Evolutionary conservation across 805 yeast species (phyloP).

Genomic region (Wickerhamomyces canadensis): DNA sequence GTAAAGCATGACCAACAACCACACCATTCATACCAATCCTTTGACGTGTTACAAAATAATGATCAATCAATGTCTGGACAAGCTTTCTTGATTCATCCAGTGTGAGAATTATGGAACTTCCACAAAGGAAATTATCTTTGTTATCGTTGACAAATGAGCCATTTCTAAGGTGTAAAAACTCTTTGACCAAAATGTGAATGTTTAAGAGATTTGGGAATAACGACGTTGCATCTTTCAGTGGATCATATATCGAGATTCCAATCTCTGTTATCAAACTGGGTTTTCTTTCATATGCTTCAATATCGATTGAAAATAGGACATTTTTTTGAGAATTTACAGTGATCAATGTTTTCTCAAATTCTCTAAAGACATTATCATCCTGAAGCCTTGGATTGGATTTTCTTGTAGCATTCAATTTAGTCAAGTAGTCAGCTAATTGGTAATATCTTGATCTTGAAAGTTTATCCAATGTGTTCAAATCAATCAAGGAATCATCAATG

Average conservation of each 20-base stretch:
- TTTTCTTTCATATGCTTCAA: conserved; percentile 51
- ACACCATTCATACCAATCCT: conserved; percentile 27
- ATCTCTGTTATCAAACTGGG: conserved; percentile 44
- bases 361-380: conserved; percentile 3
- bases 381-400: conserved; percentile 14
- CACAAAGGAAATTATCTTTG: conserved; percentile 44
- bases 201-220: conserved; percentile 36
- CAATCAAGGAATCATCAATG: conserved; percentile 1
- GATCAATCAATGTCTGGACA: conserved; percentile 38
- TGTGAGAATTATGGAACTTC: conserved; percentile 39
- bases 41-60: conserved; percentile 32
- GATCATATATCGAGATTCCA: conserved; percentile 54
- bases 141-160: conserved; percentile 52
- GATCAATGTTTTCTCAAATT: conserved; percentile 5
- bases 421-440: conserved; percentile 4
- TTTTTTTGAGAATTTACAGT: conserved; percentile 10
- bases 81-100: conserved; percentile 31
- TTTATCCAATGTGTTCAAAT: background rate
- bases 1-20: conserved; percentile 56
- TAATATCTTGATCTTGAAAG: conserved; percentile 5
- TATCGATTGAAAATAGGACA: conserved; percentile 38
- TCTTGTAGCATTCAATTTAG: background rate
- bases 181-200: conserved; percentile 40
- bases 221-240: conserved; percentile 36
- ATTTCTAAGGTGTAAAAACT: conserved; percentile 37